phyloP scores from a whole-genome alignment of 805 yeast genomes.

The Kuraishia ogatae region DNA sequence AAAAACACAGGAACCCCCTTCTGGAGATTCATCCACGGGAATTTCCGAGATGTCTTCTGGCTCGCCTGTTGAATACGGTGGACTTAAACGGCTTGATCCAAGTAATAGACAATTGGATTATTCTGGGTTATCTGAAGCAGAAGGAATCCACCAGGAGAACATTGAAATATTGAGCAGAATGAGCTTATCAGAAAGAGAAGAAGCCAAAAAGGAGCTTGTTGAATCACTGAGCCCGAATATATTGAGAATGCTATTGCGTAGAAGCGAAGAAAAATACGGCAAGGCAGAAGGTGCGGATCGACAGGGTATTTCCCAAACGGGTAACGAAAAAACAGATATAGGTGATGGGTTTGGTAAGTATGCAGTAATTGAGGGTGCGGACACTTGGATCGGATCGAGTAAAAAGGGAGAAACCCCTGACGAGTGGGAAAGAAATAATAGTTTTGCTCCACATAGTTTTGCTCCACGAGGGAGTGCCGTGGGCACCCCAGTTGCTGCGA shows the following conservation, averaged over 20 bases:
- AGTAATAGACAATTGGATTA: not conserved
- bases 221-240: conserved; percentile 62
- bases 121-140: conserved; percentile 43
- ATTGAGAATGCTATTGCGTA: conserved; percentile 38
- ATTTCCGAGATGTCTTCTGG: too few relatives aligned
- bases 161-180: conserved; percentile 49
- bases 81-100: not conserved
- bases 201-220: conserved; percentile 59
- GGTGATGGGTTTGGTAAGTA: conserved; percentile 5
- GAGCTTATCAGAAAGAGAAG: conserved; percentile 55
- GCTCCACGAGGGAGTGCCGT: not conserved
- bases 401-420: conserved; percentile 1
- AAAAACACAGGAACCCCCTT: too few relatives aligned
- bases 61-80: not conserved
- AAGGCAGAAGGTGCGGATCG: conserved; percentile 10
- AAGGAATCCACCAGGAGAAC: conserved; percentile 72
- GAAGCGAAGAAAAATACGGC: conserved; percentile 42
- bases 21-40: too few relatives aligned
- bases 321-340: not conserved
- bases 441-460: too few relatives aligned
- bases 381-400: conserved; percentile 25
- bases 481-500: too few relatives aligned
- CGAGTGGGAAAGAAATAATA: not conserved
- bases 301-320: too few relatives aligned
- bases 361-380: conserved; percentile 22